Conservation (phyloP, 441 rosid genomes). For the Erodium moschatum region DNA sequence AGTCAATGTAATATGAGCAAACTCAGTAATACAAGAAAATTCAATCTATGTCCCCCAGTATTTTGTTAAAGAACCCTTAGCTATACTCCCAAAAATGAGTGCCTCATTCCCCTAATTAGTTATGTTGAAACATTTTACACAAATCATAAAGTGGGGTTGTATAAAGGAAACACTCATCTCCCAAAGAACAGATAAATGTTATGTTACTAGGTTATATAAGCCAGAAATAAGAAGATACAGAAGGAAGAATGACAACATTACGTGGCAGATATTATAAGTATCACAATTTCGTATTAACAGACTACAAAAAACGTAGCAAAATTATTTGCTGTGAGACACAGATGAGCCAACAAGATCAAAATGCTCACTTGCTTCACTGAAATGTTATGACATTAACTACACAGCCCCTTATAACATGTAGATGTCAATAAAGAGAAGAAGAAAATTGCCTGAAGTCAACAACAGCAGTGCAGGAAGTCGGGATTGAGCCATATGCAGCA, state of each 20-base stretch:
- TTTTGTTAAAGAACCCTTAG: not conserved
- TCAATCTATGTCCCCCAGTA: not conserved
- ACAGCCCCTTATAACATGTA: not conserved
- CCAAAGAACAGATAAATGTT: not conserved
- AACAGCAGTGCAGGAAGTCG: conserved; percentile 44
- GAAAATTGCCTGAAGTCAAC: conserved; percentile 54
- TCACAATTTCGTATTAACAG: not conserved
- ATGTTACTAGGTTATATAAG: not conserved
- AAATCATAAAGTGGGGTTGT: not conserved
- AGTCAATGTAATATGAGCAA: not conserved
- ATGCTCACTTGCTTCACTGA: not conserved
- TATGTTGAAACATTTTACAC: not conserved
- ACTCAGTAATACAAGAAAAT: not conserved
- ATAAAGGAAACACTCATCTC: not conserved
- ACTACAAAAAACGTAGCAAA: not conserved
- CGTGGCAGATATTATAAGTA: not conserved
- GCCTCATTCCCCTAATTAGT: not conserved
- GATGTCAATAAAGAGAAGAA: not conserved
- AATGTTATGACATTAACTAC: not conserved
- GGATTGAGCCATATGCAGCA: conserved; percentile 40
- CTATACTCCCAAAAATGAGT: not conserved
- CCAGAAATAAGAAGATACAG: not conserved
- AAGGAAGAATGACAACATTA: not conserved
- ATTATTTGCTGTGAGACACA: not conserved
- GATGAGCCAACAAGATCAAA: not conserved